A percentile compares a stretch with the other conserved stretches of the same genome.
Evolutionary conservation across 768 basidiomycete species (phyloP).

Genomic region (Psilocybe tampanensis): DNA sequence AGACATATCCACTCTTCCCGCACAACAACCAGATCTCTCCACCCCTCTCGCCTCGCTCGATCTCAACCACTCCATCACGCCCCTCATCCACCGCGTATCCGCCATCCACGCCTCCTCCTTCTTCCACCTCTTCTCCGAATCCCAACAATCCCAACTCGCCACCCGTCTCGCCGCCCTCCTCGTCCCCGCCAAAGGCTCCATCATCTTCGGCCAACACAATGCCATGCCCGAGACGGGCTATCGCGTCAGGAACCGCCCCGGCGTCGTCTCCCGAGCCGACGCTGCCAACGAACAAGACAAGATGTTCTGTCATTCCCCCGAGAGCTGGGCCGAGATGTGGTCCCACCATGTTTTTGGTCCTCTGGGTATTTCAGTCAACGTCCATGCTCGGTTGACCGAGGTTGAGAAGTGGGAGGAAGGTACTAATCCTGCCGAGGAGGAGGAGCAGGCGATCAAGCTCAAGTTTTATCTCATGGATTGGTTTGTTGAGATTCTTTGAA

Average conservation of each 20-base stretch:
- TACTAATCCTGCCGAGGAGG: background rate
- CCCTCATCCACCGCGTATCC: conserved; percentile 44
- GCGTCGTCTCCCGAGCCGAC: background rate
- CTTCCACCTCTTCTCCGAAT: conserved; percentile 40
- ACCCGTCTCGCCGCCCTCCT: conserved; percentile 32
- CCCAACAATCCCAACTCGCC: conserved; percentile 31
- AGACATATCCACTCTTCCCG: conserved; percentile 17
- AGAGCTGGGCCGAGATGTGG: conserved; percentile 39
- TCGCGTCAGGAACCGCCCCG: background rate
- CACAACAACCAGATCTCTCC: no score
- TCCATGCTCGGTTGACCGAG: conserved; percentile 14
- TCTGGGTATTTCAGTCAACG: conserved; percentile 14
- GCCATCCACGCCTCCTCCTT: conserved; percentile 44
- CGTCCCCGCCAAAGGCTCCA: conserved; percentile 32
- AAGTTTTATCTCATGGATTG: conserved; percentile 18
- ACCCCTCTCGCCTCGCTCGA: conserved; percentile 1
- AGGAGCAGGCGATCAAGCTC: no score
- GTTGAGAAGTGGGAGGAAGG: conserved; percentile 3
- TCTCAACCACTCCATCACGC: conserved; percentile 25
- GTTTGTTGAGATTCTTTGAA: conserved; percentile 14
- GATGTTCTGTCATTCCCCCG: conserved; percentile 42
- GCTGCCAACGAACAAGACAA: background rate
- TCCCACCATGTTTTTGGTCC: conserved; percentile 32
- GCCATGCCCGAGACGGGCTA: conserved; percentile 35
- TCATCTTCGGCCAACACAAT: conserved; percentile 41